phyloP scores from a whole-genome alignment of 1,284 basidiomycete species.

The Abortiporus biennis region DNA sequence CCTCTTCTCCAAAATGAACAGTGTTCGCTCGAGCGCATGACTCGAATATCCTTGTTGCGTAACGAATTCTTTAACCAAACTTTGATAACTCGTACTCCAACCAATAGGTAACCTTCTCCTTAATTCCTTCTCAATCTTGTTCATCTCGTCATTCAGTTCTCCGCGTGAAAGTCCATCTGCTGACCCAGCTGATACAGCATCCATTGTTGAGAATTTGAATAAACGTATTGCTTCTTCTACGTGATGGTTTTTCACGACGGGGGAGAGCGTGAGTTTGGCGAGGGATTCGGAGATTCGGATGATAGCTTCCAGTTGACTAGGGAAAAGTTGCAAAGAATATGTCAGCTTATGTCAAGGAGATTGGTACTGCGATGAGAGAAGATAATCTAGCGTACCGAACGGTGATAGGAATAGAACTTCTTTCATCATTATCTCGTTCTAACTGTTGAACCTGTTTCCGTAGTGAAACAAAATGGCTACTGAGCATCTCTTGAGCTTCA shows the following conservation, averaged over 20 bases:
- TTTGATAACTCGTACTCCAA: conserved; percentile 95
- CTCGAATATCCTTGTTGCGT: conserved; percentile 86
- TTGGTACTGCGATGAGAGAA: neutral
- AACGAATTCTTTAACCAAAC: conserved; percentile 93
- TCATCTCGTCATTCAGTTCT: conserved; percentile 93
- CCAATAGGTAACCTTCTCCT: conserved; percentile 87
- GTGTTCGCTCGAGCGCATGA: conserved; percentile 89
- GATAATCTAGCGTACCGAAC: conserved; percentile 61
- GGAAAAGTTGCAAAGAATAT: conserved; percentile 2
- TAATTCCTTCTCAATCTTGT: conserved; percentile 89
- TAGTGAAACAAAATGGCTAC: conserved; percentile 93
- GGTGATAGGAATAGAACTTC: conserved; percentile 97
- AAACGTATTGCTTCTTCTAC: conserved; percentile 98
- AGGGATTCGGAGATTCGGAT: conserved; percentile 97
- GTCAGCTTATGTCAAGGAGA: neutral
- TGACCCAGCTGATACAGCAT: conserved; percentile 91
- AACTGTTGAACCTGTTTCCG: conserved; percentile 96
- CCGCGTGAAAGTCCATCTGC: conserved; percentile 91
- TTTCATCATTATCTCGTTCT: conserved; percentile 94
- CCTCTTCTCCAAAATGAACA: conserved; percentile 93
- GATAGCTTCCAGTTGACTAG: conserved; percentile 96
- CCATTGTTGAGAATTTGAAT: conserved; percentile 99
- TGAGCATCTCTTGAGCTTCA: conserved; percentile 95
- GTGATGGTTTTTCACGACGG: conserved; percentile 87
- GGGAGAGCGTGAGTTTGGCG: conserved; percentile 89